Conservation (phyloP, 1,284 basidiomycete species). For the Microbotryum saponariae region DNA sequence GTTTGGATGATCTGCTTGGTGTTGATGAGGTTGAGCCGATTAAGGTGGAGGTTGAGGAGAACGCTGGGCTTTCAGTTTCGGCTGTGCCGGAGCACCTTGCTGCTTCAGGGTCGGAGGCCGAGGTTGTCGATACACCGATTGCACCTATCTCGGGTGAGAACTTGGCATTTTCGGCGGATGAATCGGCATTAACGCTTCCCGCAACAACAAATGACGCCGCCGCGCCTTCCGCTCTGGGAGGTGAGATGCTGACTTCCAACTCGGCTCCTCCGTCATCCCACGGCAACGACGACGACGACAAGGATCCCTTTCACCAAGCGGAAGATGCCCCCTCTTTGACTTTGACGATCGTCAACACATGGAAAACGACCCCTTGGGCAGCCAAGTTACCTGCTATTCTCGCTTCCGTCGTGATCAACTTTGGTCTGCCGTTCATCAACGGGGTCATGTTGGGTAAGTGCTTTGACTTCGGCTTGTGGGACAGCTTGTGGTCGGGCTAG, state of each 20-base stretch:
- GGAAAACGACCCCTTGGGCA: slow-evolving; percentile 50
- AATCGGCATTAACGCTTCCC: too few species aligned
- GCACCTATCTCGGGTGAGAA: too few species aligned
- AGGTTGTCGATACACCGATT: slow-evolving; percentile 2
- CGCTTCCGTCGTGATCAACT: slow-evolving; percentile 81
- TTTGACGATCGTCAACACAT: slow-evolving; percentile 65
- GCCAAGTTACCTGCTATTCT: slow-evolving; percentile 64
- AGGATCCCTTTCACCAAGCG: too few species aligned
- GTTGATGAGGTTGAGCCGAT: slow-evolving; percentile 17
- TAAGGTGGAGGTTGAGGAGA: background rate
- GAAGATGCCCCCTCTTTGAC: slow-evolving; percentile 52
- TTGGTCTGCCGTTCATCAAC: slow-evolving; percentile 88
- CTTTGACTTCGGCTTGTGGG: background rate
- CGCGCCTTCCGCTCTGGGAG: too few species aligned
- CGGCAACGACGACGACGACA: too few species aligned
- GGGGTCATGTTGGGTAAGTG: slow-evolving; percentile 77
- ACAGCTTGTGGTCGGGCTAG: too few species aligned
- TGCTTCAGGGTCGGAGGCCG: slow-evolving; percentile 29
- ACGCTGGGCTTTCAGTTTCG: background rate
- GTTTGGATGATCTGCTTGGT: slow-evolving; percentile 16
- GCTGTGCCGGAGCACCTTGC: background rate
- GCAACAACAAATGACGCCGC: too few species aligned
- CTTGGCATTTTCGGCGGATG: too few species aligned
- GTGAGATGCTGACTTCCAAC: too few species aligned
- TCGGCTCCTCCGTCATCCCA: too few species aligned